A percentile compares a stretch with the other conserved stretches of the same genome.
phyloP scores from a whole-genome alignment of 225 moss, liverwort and hornwort genomes.

The Ulota crispa region DNA sequence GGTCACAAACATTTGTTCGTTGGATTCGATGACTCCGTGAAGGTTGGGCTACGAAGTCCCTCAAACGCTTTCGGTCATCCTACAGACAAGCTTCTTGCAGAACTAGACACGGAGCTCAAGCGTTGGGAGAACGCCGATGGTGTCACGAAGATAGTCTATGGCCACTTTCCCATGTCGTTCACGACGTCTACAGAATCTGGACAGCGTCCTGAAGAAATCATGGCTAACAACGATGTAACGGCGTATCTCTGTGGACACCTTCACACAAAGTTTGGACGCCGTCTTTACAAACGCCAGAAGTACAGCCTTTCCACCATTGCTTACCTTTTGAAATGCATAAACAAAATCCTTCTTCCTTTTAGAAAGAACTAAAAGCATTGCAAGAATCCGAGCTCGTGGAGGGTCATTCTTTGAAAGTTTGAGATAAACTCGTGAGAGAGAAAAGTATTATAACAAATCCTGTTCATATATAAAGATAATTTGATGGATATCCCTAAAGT shows the following conservation, averaged over 20 bases:
- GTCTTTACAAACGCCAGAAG: conserved; percentile 77
- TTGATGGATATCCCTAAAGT: too few species aligned
- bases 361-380: too few species aligned
- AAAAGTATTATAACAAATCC: too few species aligned
- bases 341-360: too few species aligned
- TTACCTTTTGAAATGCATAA: neutral
- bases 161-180: conserved; percentile 91
- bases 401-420: too few species aligned
- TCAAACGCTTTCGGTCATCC: conserved; percentile 93
- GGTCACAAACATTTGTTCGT: conserved; percentile 81
- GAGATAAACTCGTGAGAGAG: too few species aligned
- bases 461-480: too few species aligned
- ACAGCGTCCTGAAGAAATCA: conserved; percentile 64
- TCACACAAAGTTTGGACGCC: conserved; percentile 79
- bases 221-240: conserved; percentile 68
- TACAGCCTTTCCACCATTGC: neutral
- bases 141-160: conserved; percentile 77
- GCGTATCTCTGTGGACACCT: conserved; percentile 89
- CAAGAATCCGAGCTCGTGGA: too few species aligned
- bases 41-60: conserved; percentile 81
- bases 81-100: conserved; percentile 60
- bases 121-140: conserved; percentile 58
- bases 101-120: conserved; percentile 69
- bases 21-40: conserved; percentile 86
- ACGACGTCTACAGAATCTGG: conserved; percentile 77